Evolutionary conservation across 2,329 filamentous ascomycete genomes (phyloP), one percentile per base, ranked within the genome.

Genomic region (Sclerotiophoma versabilis): DNA sequence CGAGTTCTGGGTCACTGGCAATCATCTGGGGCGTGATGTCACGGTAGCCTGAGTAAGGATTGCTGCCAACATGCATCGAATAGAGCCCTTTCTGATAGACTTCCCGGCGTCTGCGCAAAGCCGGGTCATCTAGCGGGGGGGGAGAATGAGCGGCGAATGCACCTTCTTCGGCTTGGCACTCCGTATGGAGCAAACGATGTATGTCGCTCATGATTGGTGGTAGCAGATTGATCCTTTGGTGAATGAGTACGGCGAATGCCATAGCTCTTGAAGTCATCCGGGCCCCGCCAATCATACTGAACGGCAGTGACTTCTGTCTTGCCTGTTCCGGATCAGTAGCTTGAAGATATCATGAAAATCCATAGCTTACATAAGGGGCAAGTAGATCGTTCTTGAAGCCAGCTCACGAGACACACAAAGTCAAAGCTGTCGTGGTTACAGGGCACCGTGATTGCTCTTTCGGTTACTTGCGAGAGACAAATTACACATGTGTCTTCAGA

Each of bases 361-460:
- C n/a, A 11, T 5, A 2, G 29, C 87, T 79, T 87, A 84, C 93
- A 98, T 46, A 97, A 80, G 15, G 93, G 93, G 68, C 93, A 97
- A 41, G 80, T 83, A 0, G 87, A 80, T 9, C 84, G 84, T 59
- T 89, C 81, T 63, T 92, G 83, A 5, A 96, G 79, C 93, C 93
- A 97, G 75, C 83, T 92, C 19, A 88, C 77, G 5, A 96, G 83
- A 73, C 93, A 98, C 11, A 91, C 74, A 69, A 92, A 96, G 79
- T 97, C 92, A 72, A 96, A 96, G 63, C 87, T 86, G 52, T 80
- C 77, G 78, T 98, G 93, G 34, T 84, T 83, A 79, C 93, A 98
- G 7, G 93, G 92, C 17, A 83, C 78, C 7, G 90, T 85, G 44
- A 88, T 80, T 59, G 90, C 92, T 46, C 84, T 77, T 65, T 95